Evolutionary conservation across 2,329 filamentous ascomycete species (phyloP), one percentile per base, ranked within the genome.

Genomic region (Aspergillus texensis): DNA sequence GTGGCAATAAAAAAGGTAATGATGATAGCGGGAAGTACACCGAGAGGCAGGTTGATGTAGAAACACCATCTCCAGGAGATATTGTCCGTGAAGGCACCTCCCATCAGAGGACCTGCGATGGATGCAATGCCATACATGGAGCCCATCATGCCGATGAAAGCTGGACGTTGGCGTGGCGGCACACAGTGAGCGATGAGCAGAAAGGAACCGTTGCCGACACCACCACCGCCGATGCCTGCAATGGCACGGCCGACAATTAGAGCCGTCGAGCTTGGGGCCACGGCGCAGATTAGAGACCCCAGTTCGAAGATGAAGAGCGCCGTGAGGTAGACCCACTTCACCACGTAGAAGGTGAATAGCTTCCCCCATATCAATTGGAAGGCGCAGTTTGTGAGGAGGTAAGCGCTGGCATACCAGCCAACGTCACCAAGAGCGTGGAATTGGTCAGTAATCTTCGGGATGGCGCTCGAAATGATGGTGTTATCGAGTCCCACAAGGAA

Each of bases 1-100:
- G 53, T 28, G 56, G 52, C 60, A 55, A 56, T 62, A 58, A n/a
- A 63, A 11, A 19, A 86, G 32, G 21, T 21, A 21, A 81, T 78
- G 16, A 81, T 75, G 1, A 82, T 78, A 3, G 78, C 71, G n/a
- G 77, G 74, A 3, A 79, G 67, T 5, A 75, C 84, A 0, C 84
- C 79, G 48, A 84, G 73, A 19, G 79, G 72, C 0, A 88, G 76
- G 67, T 88, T 88, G 73, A 88, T 83, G 67, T 89, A 89, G 69
- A 85, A 85, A 1, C 77, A 80, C 77, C 74, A 79, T 39, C 74
- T 69, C 77, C 77, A 79, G 12, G 58, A 57, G 21, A 62, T 58
- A 12, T 65, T 60, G 36, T 68, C 65, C 8, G 62, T 66, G 16
- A 71, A 68, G 9, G 61, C 65, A 21, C 68, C 66, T 2, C 68